Base-by-base conservation (phyloP, 2,329 filamentous ascomycete genomes). In the Hortaea werneckii region DNA sequence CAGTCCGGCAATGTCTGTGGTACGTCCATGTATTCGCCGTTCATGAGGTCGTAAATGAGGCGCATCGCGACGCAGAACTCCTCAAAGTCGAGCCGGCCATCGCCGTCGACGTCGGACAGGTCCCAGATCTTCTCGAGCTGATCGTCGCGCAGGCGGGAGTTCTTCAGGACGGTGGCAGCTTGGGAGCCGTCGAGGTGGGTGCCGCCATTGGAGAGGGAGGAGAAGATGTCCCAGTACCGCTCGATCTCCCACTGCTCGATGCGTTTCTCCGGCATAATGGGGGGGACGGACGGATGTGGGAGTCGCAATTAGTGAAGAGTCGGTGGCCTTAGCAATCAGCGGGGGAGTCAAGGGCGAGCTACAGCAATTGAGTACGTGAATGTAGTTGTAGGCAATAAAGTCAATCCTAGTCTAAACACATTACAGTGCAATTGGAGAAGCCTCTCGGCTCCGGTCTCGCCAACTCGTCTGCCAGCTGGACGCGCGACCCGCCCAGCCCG, bases 61-160 rank as follows among this genome's bases (percentile, higher is more conserved):
- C 92, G 80, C 92, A 98, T 98, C 35, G 89, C 92, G 48, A 98
- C 92, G 67, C 92, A 98, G 67, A 98, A 98, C 74, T 98, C 92
- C 71, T 98, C 92, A 72, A 98, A 98, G 69, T 98, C 92, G 45
- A 98, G 75, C 67, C 94, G 94, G 52, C 92, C 92, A 71, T 98
- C 92, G 58, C 89, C 89, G 68, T 98, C 92, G 50, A 98, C 87
- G 65, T 98, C 92, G 48, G 92, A 87, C 52, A 98, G 76, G 62
- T 98, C 92, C 92, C 92, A 98, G 52, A 98, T 87, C 58, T 82
- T 79, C 71, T 96, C 92, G n/a, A 98, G 82, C 70, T 98, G 90
- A 61, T 83, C 79, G 65, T 86, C 82, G 52, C 78, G 74, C 51
- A 87, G 71, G 57, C 80, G 79, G 53, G 78, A 82, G 72, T 86